phyloP scores from a whole-genome alignment of 108 stramenopile genomes.

The Schizochytrium sp. region DNA sequence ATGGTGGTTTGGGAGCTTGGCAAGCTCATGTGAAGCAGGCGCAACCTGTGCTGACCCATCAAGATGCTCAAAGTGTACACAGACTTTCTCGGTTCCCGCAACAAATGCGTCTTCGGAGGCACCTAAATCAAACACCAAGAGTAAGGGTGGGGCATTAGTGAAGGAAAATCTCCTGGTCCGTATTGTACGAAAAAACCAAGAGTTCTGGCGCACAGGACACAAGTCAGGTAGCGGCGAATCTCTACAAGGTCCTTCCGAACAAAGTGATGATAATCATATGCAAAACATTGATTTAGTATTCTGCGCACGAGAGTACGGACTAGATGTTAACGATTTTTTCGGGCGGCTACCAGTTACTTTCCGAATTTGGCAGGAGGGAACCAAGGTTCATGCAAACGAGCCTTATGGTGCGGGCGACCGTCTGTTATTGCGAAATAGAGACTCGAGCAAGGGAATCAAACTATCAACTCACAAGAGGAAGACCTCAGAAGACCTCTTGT shows the following conservation, averaged over 20 bases:
- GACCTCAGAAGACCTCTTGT: too few relatives aligned
- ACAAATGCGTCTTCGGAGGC: not conserved
- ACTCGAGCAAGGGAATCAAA: not conserved
- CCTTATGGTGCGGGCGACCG: not conserved
- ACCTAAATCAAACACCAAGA: not conserved
- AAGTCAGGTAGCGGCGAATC: not conserved
- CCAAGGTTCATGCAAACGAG: not conserved
- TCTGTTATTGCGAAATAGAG: not conserved
- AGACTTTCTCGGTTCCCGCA: not conserved
- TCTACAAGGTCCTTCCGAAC: not conserved
- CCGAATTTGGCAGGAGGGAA: constrained; percentile 37
- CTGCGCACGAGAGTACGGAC: not conserved
- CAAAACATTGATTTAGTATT: not conserved
- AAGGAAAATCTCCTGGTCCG: not conserved
- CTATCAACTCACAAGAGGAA: not conserved
- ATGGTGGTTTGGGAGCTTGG: constrained; percentile 57
- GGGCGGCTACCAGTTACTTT: constrained; percentile 51
- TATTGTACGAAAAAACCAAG: not conserved
- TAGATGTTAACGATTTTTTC: constrained; percentile 24
- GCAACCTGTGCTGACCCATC: not conserved
- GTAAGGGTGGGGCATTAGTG: not conserved
- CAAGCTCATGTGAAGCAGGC: not conserved
- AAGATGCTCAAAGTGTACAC: not conserved
- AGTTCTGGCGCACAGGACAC: not conserved
- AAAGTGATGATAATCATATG: not conserved